Percentiles rank a stretch among this genome's conserved stretches.
phyloP scores from a whole-genome alignment of 1,139 yeast genomes.

The Lodderomyces jiufengensis region DNA sequence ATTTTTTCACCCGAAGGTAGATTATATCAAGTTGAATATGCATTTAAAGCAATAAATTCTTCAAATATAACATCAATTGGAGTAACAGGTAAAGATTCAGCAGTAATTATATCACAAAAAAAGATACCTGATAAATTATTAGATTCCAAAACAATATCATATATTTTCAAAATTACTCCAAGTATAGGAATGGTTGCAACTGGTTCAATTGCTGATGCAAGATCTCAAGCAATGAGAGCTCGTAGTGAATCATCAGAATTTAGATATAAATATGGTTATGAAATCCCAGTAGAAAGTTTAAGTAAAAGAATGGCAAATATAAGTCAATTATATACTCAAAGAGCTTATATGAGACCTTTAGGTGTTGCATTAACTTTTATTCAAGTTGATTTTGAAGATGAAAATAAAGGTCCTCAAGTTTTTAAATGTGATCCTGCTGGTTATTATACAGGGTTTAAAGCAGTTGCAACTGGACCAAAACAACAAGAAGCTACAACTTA shows the following conservation, averaged over 20 bases:
- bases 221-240: slow-evolving; percentile 87
- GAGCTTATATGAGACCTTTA: slow-evolving; percentile 98
- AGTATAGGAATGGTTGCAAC: slow-evolving; percentile 89
- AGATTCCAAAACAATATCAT: slow-evolving; percentile 81
- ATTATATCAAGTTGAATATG: slow-evolving; percentile 94
- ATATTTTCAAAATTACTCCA: slow-evolving; percentile 77
- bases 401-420: slow-evolving; percentile 83
- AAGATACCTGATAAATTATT: slow-evolving; percentile 93
- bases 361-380: slow-evolving; percentile 91
- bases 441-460: slow-evolving; percentile 85
- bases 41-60: slow-evolving; percentile 94
- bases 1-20: slow-evolving; percentile 98
- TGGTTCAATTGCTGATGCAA: slow-evolving; percentile 95
- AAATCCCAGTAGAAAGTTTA: slow-evolving; percentile 91
- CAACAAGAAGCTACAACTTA: slow-evolving; percentile 93
- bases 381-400: slow-evolving; percentile 67
- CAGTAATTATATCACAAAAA: slow-evolving; percentile 91
- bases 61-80: slow-evolving; percentile 89
- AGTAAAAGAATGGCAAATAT: slow-evolving; percentile 95
- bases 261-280: slow-evolving; percentile 90
- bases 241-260: slow-evolving; percentile 93
- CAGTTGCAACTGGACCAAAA: slow-evolving; percentile 94
- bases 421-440: slow-evolving; percentile 98
- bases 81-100: slow-evolving; percentile 79
- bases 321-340: slow-evolving; percentile 92